Percentiles rank a stretch among this genome's conserved stretches.
phyloP scores from a whole-genome alignment of 2,329 filamentous ascomycete genomes.

The Clonostachys rhizophaga region DNA sequence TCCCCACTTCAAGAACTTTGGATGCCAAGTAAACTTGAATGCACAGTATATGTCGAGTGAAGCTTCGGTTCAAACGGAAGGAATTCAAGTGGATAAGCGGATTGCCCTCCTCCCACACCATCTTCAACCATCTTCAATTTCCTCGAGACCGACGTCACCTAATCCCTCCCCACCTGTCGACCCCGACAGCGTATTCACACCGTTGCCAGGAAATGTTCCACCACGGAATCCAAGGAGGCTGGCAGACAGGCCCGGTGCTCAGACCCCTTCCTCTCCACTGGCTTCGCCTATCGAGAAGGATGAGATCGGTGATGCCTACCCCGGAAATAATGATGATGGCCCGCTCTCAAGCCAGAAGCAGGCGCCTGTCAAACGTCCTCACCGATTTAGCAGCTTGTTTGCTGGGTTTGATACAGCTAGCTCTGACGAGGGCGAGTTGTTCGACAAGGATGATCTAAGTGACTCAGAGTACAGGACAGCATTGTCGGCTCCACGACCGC shows the following conservation, averaged over 20 bases:
- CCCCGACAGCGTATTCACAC: constrained; percentile 39
- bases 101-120: constrained; percentile 71
- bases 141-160: constrained; percentile 55
- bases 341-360: constrained; percentile 55
- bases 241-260: constrained; percentile 7
- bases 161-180: constrained; percentile 20
- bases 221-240: constrained; percentile 55
- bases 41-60: constrained; percentile 13
- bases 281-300: constrained; percentile 17
- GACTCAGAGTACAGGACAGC: constrained; percentile 66
- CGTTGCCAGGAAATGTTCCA: constrained; percentile 47
- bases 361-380: constrained; percentile 61
- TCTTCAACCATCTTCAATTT: constrained; percentile 73
- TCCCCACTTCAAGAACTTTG: constrained; percentile 76
- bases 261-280: constrained; percentile 42
- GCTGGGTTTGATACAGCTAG: constrained; percentile 74
- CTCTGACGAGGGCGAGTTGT: constrained; percentile 57
- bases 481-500: constrained; percentile 57
- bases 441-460: constrained; percentile 54
- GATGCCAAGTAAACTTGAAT: constrained; percentile 64
- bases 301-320: constrained; percentile 57
- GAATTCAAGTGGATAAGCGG: constrained; percentile 79
- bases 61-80: constrained; percentile 74
- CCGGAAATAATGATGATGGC: constrained; percentile 77
- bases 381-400: constrained; percentile 80